These are phyloP conservation scores for Bisporella sp. DNA, from an alignment of 2,329 filamentous ascomycete genomes.

Conservation along the genomic window DNA sequence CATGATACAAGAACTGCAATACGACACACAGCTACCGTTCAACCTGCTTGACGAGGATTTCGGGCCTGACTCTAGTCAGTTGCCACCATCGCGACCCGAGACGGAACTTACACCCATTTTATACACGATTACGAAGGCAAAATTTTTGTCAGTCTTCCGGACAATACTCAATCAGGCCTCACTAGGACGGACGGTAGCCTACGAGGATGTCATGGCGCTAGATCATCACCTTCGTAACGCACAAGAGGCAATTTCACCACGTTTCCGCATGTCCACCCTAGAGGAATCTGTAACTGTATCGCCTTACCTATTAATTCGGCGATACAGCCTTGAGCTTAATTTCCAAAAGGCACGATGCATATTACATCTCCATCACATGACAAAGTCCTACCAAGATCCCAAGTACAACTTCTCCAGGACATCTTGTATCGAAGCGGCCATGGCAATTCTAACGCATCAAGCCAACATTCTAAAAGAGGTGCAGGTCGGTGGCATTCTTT, in stretches of 20 bases:
- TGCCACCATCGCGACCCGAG: conserved; percentile 58
- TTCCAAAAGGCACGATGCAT: conserved; percentile 48
- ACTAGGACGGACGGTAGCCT: conserved; percentile 38
- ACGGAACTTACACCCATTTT: conserved; percentile 47
- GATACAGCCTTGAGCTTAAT: conserved; percentile 43
- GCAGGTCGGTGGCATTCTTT: conserved; percentile 45
- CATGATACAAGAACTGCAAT: conserved; percentile 66
- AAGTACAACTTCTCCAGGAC: conserved; percentile 46
- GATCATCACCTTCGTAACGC: conserved; percentile 38
- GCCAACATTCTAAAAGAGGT: conserved; percentile 38
- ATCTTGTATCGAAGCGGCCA: conserved; percentile 41
- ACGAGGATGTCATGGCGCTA: conserved; percentile 40
- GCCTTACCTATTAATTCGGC: conserved; percentile 40
- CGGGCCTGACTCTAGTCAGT: conserved; percentile 52
- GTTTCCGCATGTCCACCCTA: conserved; percentile 40
- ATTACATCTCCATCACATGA: conserved; percentile 45
- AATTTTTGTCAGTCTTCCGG: conserved; percentile 40
- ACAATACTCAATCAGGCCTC: conserved; percentile 43
- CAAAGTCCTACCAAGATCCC: conserved; percentile 31
- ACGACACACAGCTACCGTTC: conserved; percentile 64
- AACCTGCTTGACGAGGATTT: conserved; percentile 78
- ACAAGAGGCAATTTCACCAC: conserved; percentile 38
- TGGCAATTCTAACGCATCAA: conserved; percentile 41
- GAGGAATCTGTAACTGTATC: conserved; percentile 41
- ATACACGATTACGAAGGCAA: conserved; percentile 45